Evolutionary conservation across 2,329 filamentous ascomycete species (phyloP).

Genomic region (Dichotomopilus funicola): DNA sequence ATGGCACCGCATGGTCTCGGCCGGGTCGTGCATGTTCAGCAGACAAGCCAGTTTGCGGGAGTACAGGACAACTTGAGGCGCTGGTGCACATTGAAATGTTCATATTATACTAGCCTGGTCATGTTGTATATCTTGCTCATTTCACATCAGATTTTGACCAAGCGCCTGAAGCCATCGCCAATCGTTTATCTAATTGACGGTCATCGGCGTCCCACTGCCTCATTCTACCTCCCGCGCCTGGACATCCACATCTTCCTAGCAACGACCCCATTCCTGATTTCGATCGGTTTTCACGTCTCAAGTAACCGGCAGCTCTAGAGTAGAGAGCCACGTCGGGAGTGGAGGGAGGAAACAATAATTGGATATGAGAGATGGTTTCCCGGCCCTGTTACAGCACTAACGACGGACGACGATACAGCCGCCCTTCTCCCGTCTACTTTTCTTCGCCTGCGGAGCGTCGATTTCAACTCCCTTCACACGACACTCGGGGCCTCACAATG

Average conservation of each 20-base stretch:
- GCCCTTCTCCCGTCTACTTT: slow-evolving; percentile 34
- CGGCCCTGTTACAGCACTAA: slow-evolving; percentile 33
- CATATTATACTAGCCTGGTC: neutral
- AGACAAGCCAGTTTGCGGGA: slow-evolving; percentile 1
- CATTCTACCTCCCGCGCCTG: too few species aligned
- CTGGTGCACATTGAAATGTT: neutral
- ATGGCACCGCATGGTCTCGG: slow-evolving; percentile 8
- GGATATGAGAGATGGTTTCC: slow-evolving; percentile 36
- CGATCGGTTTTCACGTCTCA: neutral
- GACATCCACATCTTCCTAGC: too few species aligned
- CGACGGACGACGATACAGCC: slow-evolving; percentile 38
- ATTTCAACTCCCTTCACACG: slow-evolving; percentile 32
- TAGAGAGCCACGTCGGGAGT: neutral
- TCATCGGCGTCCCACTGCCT: neutral
- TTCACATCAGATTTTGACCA: neutral
- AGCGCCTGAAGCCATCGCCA: too few species aligned
- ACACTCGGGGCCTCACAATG: slow-evolving; percentile 33
- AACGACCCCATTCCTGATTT: too few species aligned
- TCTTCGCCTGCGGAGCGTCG: slow-evolving; percentile 33
- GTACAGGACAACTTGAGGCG: neutral
- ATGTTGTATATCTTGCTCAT: slow-evolving; percentile 19
- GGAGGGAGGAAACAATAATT: neutral
- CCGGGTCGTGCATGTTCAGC: slow-evolving; percentile 8
- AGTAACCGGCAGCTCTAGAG: neutral
- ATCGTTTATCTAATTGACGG: too few species aligned